Base-by-base conservation (phyloP, 2,329 filamentous ascomycete species). In the Trichophyton simii region DNA sequence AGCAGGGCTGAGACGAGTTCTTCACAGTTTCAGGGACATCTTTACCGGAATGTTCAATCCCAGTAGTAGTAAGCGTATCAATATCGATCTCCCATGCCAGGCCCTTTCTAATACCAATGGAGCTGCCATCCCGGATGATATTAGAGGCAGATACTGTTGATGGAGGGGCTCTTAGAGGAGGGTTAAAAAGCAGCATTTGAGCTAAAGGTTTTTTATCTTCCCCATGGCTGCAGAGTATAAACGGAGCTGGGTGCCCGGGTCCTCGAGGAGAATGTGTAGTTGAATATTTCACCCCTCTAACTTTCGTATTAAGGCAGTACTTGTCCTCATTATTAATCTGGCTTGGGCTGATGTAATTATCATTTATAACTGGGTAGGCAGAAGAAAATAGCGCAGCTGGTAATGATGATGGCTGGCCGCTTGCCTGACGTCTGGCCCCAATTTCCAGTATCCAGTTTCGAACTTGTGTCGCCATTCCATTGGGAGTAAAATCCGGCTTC, bases 371-470 rank as follows among this genome's bases (percentile, higher is more conserved):
- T 15, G 28, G 3, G 18, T 55, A 52, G 44, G 59, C 34, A 34
- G 11, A 42, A 20, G 57, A n/a, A 44, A 41, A 42, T n/a, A 44
- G 59, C 20, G 52, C 34, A 18, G 31, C 22, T 61, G 63, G 28
- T 3, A 22, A 50, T 3, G 59, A 36, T 55, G 52, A 36, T 28
- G 20, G n/a, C 5, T 38, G n/a, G 42, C 57, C 52, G 9, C 3
- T 36, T n/a, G 42, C 57, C 46, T 62, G 62, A n/a, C 61, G 62
- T 60, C 70, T 74, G 0, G 70, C 64, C 8, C 70, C 73, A 61
- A 69, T 70, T 58, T 77, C 75, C 3, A 76, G 60, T 8, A 77
- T 67, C 75, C 75, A 77, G 60, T 70, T 69, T n/a, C 73, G 73
- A 31, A 75, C 70, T 58, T 74, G 69, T 0, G 73, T 68, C 6